Evolutionary conservation across 805 yeast species (phyloP).

Genomic region (Saccharomycopsis olivae): DNA sequence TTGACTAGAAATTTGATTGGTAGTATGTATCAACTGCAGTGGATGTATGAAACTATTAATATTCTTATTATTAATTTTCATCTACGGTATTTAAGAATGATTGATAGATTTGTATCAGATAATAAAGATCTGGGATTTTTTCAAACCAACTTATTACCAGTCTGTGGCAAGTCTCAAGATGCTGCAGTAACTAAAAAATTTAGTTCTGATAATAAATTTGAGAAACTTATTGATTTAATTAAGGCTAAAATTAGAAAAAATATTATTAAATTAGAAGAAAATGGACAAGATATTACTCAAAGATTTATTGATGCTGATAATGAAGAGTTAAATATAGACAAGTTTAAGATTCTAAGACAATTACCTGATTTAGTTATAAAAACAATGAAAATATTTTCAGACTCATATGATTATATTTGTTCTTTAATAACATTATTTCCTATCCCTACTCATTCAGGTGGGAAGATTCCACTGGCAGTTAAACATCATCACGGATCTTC

Average conservation of each 20-base stretch:
- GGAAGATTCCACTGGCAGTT: too few relatives aligned
- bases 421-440: constrained; percentile 16
- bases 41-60: constrained; percentile 8
- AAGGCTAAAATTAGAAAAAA: constrained; percentile 12
- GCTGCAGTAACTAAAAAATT: not conserved
- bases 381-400: constrained; percentile 10
- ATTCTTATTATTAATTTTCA: constrained; percentile 14
- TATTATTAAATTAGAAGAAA: constrained; percentile 3
- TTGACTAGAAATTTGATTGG: constrained; percentile 4
- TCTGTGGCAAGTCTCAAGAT: constrained; percentile 1
- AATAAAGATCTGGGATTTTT: constrained; percentile 13
- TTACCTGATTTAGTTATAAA: constrained; percentile 6
- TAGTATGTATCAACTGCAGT: constrained; percentile 9
- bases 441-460: too few relatives aligned
- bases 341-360: constrained; percentile 2
- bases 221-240: constrained; percentile 12
- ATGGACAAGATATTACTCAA: not conserved
- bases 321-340: not conserved
- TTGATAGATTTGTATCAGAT: constrained; percentile 13
- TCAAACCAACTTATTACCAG: constrained; percentile 11
- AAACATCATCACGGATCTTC: too few relatives aligned
- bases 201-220: constrained; percentile 10
- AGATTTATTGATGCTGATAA: constrained; percentile 5
- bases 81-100: constrained; percentile 9
- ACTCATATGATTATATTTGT: constrained; percentile 12